phyloP scores from a whole-genome alignment of 139 green algal species.

The Chloropicon primus region DNA sequence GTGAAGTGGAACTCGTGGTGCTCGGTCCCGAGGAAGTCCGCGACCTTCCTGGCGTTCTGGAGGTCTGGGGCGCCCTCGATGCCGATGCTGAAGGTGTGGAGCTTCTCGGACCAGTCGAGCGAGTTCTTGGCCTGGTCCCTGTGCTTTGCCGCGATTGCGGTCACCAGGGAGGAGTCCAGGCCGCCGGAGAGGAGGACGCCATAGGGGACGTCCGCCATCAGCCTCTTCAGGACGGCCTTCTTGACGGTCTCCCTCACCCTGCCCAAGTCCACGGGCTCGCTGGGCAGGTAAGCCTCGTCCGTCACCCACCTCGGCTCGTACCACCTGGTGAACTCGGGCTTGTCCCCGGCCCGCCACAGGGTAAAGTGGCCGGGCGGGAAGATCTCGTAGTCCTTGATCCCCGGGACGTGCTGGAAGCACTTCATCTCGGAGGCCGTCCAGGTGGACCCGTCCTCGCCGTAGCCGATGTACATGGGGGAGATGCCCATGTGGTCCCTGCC shows the following conservation, averaged over 20 bases:
- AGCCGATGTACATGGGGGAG: constrained; percentile 77
- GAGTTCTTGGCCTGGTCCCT: constrained; percentile 36
- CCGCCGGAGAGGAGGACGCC: constrained; percentile 90
- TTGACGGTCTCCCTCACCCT: constrained; percentile 50
- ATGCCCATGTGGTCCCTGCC: constrained; percentile 88
- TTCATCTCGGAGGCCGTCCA: constrained; percentile 97
- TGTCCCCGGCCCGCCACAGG: not conserved
- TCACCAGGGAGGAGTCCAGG: constrained; percentile 85
- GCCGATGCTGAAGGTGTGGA: constrained; percentile 86
- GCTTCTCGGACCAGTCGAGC: constrained; percentile 28
- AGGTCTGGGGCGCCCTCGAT: constrained; percentile 85
- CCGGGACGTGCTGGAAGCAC: constrained; percentile 48
- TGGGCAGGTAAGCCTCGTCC: constrained; percentile 25
- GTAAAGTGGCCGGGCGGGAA: constrained; percentile 58
- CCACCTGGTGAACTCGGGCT: constrained; percentile 44
- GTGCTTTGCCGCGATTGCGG: constrained; percentile 55
- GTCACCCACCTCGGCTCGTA: constrained; percentile 68
- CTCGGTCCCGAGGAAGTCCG: constrained; percentile 77
- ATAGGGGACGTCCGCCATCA: constrained; percentile 92
- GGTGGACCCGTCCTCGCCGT: constrained; percentile 60
- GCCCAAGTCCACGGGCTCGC: constrained; percentile 20
- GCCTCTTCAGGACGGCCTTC: constrained; percentile 70
- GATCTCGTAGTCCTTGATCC: constrained; percentile 37
- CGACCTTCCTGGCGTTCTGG: constrained; percentile 69
- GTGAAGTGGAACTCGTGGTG: constrained; percentile 98